These are phyloP conservation scores for Camelina neglecta DNA, from an alignment of 345 rosid species.

Conservation along the genomic window DNA sequence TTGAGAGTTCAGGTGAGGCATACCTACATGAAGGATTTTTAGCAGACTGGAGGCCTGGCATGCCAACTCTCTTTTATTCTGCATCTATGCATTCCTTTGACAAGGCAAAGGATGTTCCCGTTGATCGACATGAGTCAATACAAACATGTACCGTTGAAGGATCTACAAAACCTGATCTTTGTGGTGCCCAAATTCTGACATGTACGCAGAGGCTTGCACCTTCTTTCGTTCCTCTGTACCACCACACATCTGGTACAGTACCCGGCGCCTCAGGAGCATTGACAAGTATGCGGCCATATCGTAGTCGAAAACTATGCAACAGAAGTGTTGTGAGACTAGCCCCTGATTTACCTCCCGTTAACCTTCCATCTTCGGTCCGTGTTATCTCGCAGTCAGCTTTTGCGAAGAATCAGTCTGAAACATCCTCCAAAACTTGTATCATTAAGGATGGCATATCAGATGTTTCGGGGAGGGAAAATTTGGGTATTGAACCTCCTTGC, in stretches of 20 bases:
- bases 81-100: conserved; percentile 41
- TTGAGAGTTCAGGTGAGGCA: conserved; percentile 63
- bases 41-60: conserved; percentile 80
- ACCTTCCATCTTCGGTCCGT: conserved; percentile 91
- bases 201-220: conserved; percentile 48
- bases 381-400: conserved; percentile 75
- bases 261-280: conserved; percentile 49
- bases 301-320: conserved; percentile 52
- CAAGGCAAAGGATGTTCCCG: conserved; percentile 44
- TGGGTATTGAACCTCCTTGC: conserved; percentile 47
- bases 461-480: conserved; percentile 51
- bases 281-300: conserved; percentile 50
- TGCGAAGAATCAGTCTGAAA: conserved; percentile 50
- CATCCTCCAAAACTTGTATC: conserved; percentile 47
- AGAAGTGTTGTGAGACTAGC: conserved; percentile 80
- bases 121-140: conserved; percentile 26
- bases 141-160: conserved; percentile 44
- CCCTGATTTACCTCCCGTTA: conserved; percentile 90
- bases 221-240: conserved; percentile 31
- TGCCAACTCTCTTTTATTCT: conserved; percentile 44
- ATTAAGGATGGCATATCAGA: conserved; percentile 33
- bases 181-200: conserved; percentile 44
- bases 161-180: conserved; percentile 39
- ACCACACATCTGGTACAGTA: conserved; percentile 41
- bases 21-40: conserved; percentile 89